phyloP scores from a whole-genome alignment of 1,139 yeast genomes.

The Casaregolazyma lundiana region DNA sequence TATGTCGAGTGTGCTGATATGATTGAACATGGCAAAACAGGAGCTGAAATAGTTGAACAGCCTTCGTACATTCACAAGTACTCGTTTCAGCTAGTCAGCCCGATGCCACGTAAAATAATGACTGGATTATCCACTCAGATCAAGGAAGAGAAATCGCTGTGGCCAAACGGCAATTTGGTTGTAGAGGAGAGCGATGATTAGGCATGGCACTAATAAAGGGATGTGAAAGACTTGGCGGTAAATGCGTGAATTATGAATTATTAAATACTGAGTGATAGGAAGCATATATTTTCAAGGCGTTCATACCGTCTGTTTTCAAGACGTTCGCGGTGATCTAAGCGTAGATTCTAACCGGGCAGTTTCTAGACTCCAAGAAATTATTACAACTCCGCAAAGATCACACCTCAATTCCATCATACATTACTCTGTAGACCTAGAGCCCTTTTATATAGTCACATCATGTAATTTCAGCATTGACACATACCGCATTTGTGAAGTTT shows the following conservation, averaged over 20 bases:
- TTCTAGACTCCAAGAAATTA: too few relatives aligned
- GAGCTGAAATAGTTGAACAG: slow-evolving; percentile 17
- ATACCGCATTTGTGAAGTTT: too few relatives aligned
- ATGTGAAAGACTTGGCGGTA: not conserved
- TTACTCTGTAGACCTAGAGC: too few relatives aligned
- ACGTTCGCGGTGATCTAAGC: too few relatives aligned
- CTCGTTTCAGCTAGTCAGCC: slow-evolving; percentile 46
- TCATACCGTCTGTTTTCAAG: too few relatives aligned
- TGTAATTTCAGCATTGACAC: too few relatives aligned
- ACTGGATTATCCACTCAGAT: slow-evolving; percentile 34
- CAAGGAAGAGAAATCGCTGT: slow-evolving; percentile 42
- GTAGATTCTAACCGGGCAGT: too few relatives aligned
- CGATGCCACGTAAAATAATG: slow-evolving; percentile 49
- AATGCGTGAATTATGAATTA: not conserved
- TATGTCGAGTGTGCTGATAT: slow-evolving; percentile 47
- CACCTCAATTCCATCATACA: too few relatives aligned
- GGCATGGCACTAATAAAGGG: not conserved
- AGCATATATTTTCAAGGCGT: too few relatives aligned
- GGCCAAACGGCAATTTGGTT: slow-evolving; percentile 58
- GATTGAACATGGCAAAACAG: slow-evolving; percentile 17
- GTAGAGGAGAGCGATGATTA: slow-evolving; percentile 38
- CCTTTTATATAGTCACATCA: too few relatives aligned
- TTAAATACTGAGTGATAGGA: too few relatives aligned
- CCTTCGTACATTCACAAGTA: slow-evolving; percentile 40
- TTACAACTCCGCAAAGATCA: too few relatives aligned